Percentiles rank a stretch among this genome's conserved stretches.
Evolutionary conservation across 768 basidiomycete species (phyloP).

Genomic region (Xanthoconium stramineum): DNA sequence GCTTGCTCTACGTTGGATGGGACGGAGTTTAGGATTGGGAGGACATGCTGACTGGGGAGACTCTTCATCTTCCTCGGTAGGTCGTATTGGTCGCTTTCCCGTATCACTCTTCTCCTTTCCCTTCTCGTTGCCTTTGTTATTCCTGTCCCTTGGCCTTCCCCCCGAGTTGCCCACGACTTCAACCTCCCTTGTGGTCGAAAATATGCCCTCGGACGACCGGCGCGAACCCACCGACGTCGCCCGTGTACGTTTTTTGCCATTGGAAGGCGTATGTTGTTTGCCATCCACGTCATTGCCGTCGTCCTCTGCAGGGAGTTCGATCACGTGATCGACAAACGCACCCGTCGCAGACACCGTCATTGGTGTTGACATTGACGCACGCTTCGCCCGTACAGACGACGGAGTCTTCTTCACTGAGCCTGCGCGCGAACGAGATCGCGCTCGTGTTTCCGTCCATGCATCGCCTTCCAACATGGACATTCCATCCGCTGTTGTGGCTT

Average conservation of each 20-base stretch:
- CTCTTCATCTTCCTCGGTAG: not conserved
- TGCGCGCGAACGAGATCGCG: conserved; percentile 1
- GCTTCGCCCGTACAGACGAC: not conserved
- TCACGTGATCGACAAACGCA: conserved; percentile 19
- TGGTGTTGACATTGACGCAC: not conserved
- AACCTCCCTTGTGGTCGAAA: not conserved
- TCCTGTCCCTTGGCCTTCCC: not conserved
- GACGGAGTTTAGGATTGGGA: not conserved
- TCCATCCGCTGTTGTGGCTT: not conserved
- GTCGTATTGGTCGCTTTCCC: not conserved
- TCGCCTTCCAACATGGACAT: not conserved
- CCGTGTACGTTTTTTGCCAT: not conserved
- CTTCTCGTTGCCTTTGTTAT: not conserved
- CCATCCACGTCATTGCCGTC: conserved; percentile 3
- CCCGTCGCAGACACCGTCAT: conserved; percentile 5
- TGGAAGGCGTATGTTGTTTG: not conserved
- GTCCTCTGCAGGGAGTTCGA: conserved; percentile 20
- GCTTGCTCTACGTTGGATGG: conserved; percentile 1
- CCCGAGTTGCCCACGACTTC: not conserved
- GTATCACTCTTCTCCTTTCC: not conserved
- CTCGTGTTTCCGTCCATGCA: not conserved
- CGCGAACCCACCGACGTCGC: not conserved
- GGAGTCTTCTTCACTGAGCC: conserved; percentile 11
- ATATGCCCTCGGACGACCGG: conserved; percentile 1
- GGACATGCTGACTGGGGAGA: not conserved